Evolutionary conservation across 805 yeast genomes (phyloP), one percentile per base, ranked within the genome.

Genomic region (Candida nitratophila): DNA sequence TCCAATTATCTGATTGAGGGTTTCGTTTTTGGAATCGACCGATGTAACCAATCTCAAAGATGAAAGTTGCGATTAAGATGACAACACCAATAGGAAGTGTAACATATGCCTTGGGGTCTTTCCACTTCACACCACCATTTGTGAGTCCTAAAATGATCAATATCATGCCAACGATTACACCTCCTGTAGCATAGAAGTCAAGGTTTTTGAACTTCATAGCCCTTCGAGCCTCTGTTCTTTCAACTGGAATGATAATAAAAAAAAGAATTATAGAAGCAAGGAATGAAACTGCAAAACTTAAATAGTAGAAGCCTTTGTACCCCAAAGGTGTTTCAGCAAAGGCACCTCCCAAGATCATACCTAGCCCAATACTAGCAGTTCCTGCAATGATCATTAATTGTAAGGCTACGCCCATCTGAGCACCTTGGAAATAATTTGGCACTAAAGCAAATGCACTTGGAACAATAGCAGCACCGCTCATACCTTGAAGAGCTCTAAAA

Each of bases 401-500:
- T 37, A 55, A 44, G 6, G 59, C 56, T 7, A 5, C 11, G 8
- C 32, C 41, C 21, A 57, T 37, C 6, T 44, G 32, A 3, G 46
- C 34, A 10, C 57, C 60, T n/a, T 41, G 41, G 39, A 50, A 59
- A 39, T 56, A 56, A 37, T 52, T 48, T 4, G 54, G 59, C 4
- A 52, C 47, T 10, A 59, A 17, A 1, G 55, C 52, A 42, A 47
- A 41, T 1, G 50, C 46, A 36, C 52, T 47, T 2, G 76, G 77
- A 17, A 73, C 54, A 10, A 68, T 45, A 5, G 66, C 60, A 1
- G 76, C 65, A 1, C 68, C 77, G 16, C 67, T 60, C 6, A 70
- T 51, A n/a, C 77, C 77, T 49, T 71, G 77, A 0, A 73, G 41
- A 1, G 75, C 74, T 49, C 77, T 57, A 42, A 73, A 63, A 0